Percentiles rank a stretch among this genome's conserved stretches.
Conservation (phyloP, 1,139 yeast genomes). For the Hansenula lynferdii region DNA sequence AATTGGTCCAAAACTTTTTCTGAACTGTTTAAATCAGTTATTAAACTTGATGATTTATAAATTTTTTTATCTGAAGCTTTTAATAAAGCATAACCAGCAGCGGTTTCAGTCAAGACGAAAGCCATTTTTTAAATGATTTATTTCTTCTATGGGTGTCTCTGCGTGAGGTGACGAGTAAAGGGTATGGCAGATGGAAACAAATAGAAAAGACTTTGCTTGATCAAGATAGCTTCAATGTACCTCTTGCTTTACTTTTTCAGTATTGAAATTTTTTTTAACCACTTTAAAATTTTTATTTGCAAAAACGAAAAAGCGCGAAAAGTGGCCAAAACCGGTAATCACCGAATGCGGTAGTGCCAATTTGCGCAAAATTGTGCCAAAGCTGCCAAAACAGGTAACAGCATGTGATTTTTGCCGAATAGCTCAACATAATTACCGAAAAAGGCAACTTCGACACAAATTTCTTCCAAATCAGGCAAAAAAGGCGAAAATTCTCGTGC, state of each 20-base stretch:
- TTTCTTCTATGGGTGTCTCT: too few species aligned
- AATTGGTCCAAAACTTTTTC: conserved; percentile 76
- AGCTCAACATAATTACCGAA: background rate
- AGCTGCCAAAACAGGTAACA: background rate
- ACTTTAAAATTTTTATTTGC: background rate
- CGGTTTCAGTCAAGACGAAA: conserved; percentile 93
- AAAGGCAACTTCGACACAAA: background rate
- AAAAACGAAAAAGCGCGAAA: background rate
- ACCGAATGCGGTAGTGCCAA: background rate
- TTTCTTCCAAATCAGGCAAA: background rate
- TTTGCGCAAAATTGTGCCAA: background rate
- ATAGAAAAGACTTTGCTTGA: too few species aligned
- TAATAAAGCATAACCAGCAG: conserved; percentile 97
- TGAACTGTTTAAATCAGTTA: conserved; percentile 76
- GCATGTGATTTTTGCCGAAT: background rate
- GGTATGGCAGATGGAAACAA: too few species aligned
- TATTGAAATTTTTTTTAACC: conserved; percentile 1
- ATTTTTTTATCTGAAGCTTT: conserved; percentile 98
- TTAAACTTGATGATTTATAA: conserved; percentile 72
- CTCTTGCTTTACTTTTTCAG: background rate
- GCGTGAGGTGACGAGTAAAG: too few species aligned
- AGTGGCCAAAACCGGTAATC: background rate
- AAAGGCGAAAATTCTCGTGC: background rate
- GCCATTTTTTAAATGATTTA: too few species aligned
- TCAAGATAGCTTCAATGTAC: too few species aligned